Conservation (phyloP, 768 basidiomycete genomes). For the Crepidotus variabilis region DNA sequence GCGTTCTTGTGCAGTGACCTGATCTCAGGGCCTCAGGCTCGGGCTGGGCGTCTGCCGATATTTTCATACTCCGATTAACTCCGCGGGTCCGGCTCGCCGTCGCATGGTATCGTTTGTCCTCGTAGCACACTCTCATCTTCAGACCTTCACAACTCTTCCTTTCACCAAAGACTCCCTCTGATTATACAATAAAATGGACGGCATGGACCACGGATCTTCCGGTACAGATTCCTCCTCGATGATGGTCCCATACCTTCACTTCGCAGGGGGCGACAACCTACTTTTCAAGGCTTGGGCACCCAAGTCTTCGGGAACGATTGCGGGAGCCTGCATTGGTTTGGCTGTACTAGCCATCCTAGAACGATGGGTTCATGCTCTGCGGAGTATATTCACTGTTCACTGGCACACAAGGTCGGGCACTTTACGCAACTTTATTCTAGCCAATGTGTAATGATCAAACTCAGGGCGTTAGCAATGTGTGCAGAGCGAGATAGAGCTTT, state of each 20-base stretch:
- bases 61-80: background rate
- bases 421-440: background rate
- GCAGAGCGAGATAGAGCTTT: constrained; percentile 12
- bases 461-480: constrained; percentile 16
- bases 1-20: too few species aligned
- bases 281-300: constrained; percentile 70
- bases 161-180: background rate
- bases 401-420: constrained; percentile 57
- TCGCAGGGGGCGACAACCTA: constrained; percentile 58
- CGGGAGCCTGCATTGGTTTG: constrained; percentile 72
- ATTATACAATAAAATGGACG: background rate
- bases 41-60: background rate
- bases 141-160: background rate
- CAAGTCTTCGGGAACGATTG: constrained; percentile 62
- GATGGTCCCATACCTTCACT: constrained; percentile 74
- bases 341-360: constrained; percentile 67
- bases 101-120: background rate
- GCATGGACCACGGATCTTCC: background rate
- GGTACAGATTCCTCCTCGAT: constrained; percentile 14
- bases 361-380: constrained; percentile 58
- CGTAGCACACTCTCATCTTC: background rate
- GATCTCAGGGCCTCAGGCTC: too few species aligned
- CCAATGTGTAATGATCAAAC: constrained; percentile 1
- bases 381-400: constrained; percentile 45
- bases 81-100: background rate